Conservation (phyloP, 1,284 basidiomycete species). For the Boletus sp. region DNA sequence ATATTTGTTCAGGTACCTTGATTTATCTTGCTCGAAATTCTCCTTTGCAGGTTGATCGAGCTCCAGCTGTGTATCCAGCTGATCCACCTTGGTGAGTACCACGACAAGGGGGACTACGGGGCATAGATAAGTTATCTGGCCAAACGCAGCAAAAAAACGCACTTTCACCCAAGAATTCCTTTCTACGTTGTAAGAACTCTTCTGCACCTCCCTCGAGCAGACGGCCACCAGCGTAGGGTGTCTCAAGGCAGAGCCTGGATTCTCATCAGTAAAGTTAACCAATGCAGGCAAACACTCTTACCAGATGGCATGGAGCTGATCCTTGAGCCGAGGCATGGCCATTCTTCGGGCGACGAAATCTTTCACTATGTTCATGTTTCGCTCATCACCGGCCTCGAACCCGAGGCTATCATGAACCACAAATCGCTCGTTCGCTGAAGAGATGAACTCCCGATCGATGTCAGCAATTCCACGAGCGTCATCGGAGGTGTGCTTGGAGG, state of each 20-base stretch:
- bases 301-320: conserved; percentile 22
- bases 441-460: conserved; percentile 12
- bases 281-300: background rate
- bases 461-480: background rate
- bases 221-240: conserved; percentile 14
- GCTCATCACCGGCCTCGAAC: conserved; percentile 16
- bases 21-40: background rate
- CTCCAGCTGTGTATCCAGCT: conserved; percentile 3
- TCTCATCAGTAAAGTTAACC: background rate
- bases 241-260: conserved; percentile 16
- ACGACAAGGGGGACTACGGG: conserved; percentile 18
- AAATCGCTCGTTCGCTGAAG: conserved; percentile 9
- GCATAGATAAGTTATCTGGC: background rate
- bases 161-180: conserved; percentile 16
- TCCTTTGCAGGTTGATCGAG: background rate
- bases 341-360: conserved; percentile 8
- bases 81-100: conserved; percentile 18
- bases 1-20: conserved; percentile 1
- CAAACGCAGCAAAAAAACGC: background rate
- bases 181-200: conserved; percentile 9
- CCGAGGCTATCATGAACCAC: conserved; percentile 22
- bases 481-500: conserved; percentile 8
- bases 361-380: conserved; percentile 8
- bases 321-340: background rate
- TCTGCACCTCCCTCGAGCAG: conserved; percentile 16